Evolutionary conservation across 441 rosid species (phyloP), one percentile per base, ranked within the genome.

Genomic region (Eutrema salsugineum): DNA sequence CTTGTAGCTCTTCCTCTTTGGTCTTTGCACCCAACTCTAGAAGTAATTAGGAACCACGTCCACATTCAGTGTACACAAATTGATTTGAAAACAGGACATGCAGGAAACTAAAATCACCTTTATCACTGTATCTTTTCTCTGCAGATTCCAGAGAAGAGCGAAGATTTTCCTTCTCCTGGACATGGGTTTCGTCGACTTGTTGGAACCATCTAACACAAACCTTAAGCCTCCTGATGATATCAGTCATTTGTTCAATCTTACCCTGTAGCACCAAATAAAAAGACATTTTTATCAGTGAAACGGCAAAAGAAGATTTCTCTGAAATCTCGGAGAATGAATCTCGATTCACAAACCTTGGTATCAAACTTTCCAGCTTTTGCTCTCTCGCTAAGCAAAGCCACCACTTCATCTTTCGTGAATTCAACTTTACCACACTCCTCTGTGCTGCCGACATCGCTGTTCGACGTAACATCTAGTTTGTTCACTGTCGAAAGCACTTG

Each of bases 191-290:
- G 16, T 84, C 94, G 40, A 77, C 83, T 77, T 82, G 86, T 70
- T 85, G 91, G 48, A 83, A 85, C 99, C 97, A 93, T 74, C 70
- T 88, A 35, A 93, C 79, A 61, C 99, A 93, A 68, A 84, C 73
- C 85, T 87, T 96, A 49, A 91, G 88, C 81, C 78, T 88, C 71
- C 76, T 85, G 70, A 80, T 91, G 38, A 85, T 81, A n/a, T 87
- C 96, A 6, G 59, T 75, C 71, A 85, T 56, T 17, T 85, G 71
- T 64, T 96, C 94, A 79, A 85, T 57, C 72, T 88, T 91, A 2
- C 79, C 97, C 99, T 93, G 82, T 40, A 62, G 53, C 40, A 50
- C 64, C 66, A 16, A 39, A 16, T 14, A 9, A 12, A n/a, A 15
- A 51, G 9, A 36, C 2, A 10, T 6, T 4, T 0, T 3, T n/a